Base-by-base conservation (phyloP, 2,329 filamentous ascomycete species). In the Boeremia exigua region DNA sequence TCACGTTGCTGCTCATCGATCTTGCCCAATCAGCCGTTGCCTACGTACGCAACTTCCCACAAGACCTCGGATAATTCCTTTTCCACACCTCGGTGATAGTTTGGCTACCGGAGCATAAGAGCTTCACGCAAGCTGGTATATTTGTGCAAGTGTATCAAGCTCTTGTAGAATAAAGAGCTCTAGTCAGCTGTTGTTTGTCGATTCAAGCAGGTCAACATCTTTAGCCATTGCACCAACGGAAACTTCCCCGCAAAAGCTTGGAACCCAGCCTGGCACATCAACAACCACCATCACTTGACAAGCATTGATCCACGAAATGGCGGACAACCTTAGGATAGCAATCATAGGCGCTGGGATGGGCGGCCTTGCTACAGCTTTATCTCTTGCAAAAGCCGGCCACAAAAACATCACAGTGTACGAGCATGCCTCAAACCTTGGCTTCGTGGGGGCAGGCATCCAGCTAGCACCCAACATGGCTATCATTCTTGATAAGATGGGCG, bases 381-480 rank as follows among this genome's bases (percentile, higher is more conserved):
- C 89, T 11, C 82, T 94, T 32, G 89, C 90, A 36, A 89, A 89
- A 76, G 86, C 87, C 65, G 91, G 90, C 7, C 93, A 94, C 76
- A 84, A 81, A 61, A 79, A 89, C 54, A 88, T 94, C 67, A 81
- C 88, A 50, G 85, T 94, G 46, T 94, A 87, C 72, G 91, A 94
- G 72, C 84, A 82, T 32, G 90, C 90, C 0, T 84, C 87, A 4
- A 84, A 86, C 61, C 81, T 94, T 4, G 90, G 90, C 5, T 94
- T 94, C 66, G 90, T 94, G 1, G 91, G 91, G 23, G 91, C 91
- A 1, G 91, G 91, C 5, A 94, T 95, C 62, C 91, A 96, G 72
- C 81, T 94, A 54, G 89, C 91, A 0, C 91, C 91, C 0, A 96
- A 95, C 63, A 89, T 94, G 83, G 87, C 88, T 3, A 84, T 89